Base-by-base conservation (phyloP, 139 green algal species). In the Closterium sp. region DNA sequence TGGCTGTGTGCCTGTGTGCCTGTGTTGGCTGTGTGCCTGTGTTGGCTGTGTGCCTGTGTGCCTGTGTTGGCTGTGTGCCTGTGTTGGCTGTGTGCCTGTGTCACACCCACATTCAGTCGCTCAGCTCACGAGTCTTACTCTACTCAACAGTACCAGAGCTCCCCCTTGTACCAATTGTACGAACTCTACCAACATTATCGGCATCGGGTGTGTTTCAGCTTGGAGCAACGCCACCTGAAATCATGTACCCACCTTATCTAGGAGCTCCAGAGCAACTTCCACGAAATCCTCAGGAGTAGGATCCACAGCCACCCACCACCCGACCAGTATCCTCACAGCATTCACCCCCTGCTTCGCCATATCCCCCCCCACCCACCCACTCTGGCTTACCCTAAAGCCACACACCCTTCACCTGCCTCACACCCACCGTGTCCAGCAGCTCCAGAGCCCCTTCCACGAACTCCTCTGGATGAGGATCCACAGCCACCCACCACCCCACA, bases 321-420 rank as follows among this genome's bases (percentile, higher is more conserved):
- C 89, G 10, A 92, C 81, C 19, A 69, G 89, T 19, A 92, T 64
- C 12, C 89, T 66, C 35, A 92, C 89, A 10, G 89, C 89, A 19
- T 92, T 92, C 34, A 88, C 89, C 12, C 89, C 89, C 2, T 86
- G 32, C 7, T 9, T 16, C 25, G 89, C 89, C 64, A 92, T 2
- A 34, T 7, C 9, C 6, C 28, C 5, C 28, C 85, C 9, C 85
- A 5, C 35, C 28, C 85, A 34, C 34, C 28, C 85, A 35, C 8
- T 66, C n/a, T n/a, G n/a, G n/a, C n/a, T n/a, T n/a, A n/a, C n/a
- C n/a, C n/a, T n/a, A n/a, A n/a, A n/a, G n/a, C 16, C 84, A 30
- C 84, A 25, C 84, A 30, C 84, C 87, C 34, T 28, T 88, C 35
- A 55, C 32, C 30, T 87, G 19, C 89, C 55, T 31, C 64, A 84